Evolutionary conservation across 768 basidiomycete species (phyloP).

Genomic region (Xanthoconium stramineum): DNA sequence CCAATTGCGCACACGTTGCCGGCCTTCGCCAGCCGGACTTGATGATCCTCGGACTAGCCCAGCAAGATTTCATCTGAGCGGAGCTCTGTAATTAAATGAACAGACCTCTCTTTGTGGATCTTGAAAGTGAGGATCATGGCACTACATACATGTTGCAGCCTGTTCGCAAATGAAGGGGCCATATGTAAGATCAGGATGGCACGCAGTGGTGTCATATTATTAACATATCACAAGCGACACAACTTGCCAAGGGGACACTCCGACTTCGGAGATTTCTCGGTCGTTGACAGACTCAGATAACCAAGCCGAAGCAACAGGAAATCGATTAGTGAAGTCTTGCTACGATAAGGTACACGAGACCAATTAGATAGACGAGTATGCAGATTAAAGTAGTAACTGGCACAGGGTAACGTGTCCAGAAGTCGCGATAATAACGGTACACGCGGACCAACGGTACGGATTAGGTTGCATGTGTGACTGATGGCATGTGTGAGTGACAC

Average conservation of each 20-base stretch:
- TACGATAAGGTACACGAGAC: constrained; percentile 12
- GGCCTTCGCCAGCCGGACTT: constrained; percentile 25
- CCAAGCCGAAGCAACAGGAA: constrained; percentile 2
- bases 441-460: not conserved
- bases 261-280: not conserved
- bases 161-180: constrained; percentile 19
- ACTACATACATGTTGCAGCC: constrained; percentile 19
- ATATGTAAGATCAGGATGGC: not conserved
- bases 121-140: constrained; percentile 25
- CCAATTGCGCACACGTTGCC: constrained; percentile 24
- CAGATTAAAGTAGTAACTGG: not conserved
- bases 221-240: not conserved
- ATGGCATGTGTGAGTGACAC: not conserved
- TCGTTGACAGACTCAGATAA: constrained; percentile 2
- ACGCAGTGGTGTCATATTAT: not conserved
- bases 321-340: not conserved
- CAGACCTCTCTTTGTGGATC: constrained; percentile 30
- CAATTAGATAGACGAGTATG: not conserved
- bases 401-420: not conserved
- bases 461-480: not conserved
- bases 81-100: constrained; percentile 31
- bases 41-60: constrained; percentile 34
- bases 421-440: not conserved
- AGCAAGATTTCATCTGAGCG: constrained; percentile 30
- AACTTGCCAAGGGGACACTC: constrained; percentile 22